These are phyloP conservation scores for Canavalia ensiformis DNA, from an alignment of 306 rosid genomes.

Conservation along the genomic window DNA sequence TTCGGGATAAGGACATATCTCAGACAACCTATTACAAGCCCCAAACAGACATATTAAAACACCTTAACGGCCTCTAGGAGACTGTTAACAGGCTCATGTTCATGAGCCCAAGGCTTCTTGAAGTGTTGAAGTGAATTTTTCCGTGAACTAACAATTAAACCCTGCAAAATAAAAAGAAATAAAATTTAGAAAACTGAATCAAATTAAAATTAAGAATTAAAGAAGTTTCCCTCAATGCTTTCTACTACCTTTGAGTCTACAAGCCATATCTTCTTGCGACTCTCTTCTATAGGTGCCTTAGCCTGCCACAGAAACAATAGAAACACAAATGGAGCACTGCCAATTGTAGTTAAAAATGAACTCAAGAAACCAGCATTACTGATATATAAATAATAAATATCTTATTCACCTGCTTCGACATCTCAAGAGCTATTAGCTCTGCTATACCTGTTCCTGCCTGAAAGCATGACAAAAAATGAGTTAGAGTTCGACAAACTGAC, in stretches of 20 bases:
- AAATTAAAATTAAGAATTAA: background rate
- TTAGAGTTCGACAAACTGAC: conserved; percentile 20
- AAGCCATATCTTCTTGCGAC: conserved; percentile 91
- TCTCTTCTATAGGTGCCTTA: conserved; percentile 76
- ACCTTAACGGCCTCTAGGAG: conserved; percentile 89
- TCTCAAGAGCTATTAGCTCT: conserved; percentile 92
- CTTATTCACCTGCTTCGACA: conserved; percentile 70
- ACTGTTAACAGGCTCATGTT: conserved; percentile 77
- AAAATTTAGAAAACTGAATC: background rate
- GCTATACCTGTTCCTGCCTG: conserved; percentile 99
- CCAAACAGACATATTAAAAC: conserved; percentile 20
- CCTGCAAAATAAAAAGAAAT: conserved; percentile 60
- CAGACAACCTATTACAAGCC: conserved; percentile 21
- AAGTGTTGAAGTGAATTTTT: conserved; percentile 87
- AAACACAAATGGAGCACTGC: conserved; percentile 25
- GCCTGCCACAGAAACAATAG: conserved; percentile 57
- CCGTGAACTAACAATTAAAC: conserved; percentile 85
- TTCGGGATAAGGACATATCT: conserved; percentile 15
- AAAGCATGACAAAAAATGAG: conserved; percentile 42
- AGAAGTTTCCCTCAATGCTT: conserved; percentile 21
- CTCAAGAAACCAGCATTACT: background rate
- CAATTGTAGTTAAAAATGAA: conserved; percentile 14
- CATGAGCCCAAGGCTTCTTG: conserved; percentile 98
- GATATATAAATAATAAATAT: conserved; percentile 19
- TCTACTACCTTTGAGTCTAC: conserved; percentile 86